Base-by-base conservation (phyloP, 2,329 filamentous ascomycete species). In the Albophoma yamanashiensis region DNA sequence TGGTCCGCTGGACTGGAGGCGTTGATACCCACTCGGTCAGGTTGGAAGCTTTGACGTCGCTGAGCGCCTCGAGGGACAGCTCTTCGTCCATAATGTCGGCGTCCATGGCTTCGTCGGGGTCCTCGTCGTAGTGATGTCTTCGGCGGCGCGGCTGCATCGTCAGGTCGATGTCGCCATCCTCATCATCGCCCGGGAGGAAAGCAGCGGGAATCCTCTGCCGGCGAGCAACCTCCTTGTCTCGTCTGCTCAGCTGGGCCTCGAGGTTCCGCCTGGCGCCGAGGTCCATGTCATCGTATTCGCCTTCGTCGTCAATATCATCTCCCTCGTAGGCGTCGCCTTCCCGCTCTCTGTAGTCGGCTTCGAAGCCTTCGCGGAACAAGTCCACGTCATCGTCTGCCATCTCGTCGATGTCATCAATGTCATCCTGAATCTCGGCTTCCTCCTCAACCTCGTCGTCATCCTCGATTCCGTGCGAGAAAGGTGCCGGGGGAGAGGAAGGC, bases 11-110 rank as follows among this genome's bases (percentile, higher is more conserved):
- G 15, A 99, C 94, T 17, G 91, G 85, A 3, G 91, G 90, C 67
- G 92, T 88, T 17, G 91, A 87, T 50, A 99, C 89, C 95, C 95
- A 99, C 65, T 99, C 94, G 0, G 92, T 95, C 70, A 99, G 79
- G 66, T 89, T 96, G 22, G 91, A 84, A 22, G 94, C 92, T 73
- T 99, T 99, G 64, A 97, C 88, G 72, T 99, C 94, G 63, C 89
- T 86, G 50, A 99, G 80, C 15, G 91, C 91, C 74, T 97, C 93
- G 0, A 97, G 83, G 1, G 92, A 92, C 25, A 99, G 83, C 73
- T 97, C 92, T 73, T 96, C 93, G 64, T 95, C 90, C 89, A 97
- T 93, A 64, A 96, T 92, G 69, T 97, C 91, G 56, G 89, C 90
- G 61, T 88, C 90, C 86, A 96, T 92, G 63, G 92, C 89, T 65